Conservation (phyloP, 495 filamentous ascomycete species). For the Mytilinidion resinicola region DNA sequence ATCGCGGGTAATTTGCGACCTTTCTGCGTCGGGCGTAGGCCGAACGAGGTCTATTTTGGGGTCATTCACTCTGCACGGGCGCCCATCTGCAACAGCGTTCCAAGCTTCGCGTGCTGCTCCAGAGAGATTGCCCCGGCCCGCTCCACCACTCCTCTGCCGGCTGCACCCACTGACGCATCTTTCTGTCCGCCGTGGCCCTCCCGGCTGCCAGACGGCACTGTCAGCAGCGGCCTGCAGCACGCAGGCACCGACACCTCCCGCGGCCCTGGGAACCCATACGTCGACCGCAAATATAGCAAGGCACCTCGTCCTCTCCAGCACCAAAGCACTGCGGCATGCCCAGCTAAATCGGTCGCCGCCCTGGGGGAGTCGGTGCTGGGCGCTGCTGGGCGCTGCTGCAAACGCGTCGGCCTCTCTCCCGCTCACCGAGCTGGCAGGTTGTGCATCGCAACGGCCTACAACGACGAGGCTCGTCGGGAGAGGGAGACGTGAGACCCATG, state of each 20-base stretch:
- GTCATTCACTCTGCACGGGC: neutral
- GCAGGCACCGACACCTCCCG: neutral
- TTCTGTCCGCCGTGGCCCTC: neutral
- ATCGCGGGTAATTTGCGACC: neutral
- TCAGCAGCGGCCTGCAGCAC: neutral
- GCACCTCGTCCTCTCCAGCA: neutral
- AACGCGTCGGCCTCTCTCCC: no score
- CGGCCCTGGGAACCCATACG: neutral
- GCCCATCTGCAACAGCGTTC: neutral
- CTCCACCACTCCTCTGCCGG: neutral
- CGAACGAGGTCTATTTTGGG: conserved; percentile 1
- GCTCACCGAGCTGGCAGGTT: no score
- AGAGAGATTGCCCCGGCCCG: neutral
- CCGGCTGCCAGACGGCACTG: no score
- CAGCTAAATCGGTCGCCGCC: neutral
- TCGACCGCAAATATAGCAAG: neutral
- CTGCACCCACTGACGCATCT: neutral
- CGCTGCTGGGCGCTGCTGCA: no score
- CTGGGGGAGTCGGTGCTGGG: neutral
- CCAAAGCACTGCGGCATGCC: neutral
- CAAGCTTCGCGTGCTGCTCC: neutral
- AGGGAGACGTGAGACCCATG: no score
- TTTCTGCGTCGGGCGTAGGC: neutral
- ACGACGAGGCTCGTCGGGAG: no score
- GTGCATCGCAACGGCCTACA: no score